Conservation (phyloP, 345 rosid genomes). For the Gossypium mustelinum region DNA sequence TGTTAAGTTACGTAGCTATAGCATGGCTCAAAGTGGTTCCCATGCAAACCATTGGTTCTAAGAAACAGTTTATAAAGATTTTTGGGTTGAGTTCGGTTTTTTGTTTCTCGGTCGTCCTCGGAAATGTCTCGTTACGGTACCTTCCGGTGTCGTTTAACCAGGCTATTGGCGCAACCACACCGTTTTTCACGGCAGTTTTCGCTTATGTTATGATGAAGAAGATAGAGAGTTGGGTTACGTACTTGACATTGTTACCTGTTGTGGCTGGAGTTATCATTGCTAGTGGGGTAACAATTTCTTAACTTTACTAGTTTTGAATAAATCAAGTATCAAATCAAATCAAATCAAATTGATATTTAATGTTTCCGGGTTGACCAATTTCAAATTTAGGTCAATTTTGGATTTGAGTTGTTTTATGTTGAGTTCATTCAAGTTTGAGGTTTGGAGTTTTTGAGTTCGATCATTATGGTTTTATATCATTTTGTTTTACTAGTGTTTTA, state of each 20-base stretch:
- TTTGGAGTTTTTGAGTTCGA: too few relatives aligned
- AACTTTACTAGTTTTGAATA: neutral
- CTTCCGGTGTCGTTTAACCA: slow-evolving; percentile 74
- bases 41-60: slow-evolving; percentile 57
- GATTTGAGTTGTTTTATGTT: too few relatives aligned
- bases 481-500: neutral
- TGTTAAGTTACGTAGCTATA: slow-evolving; percentile 53
- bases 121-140: slow-evolving; percentile 53
- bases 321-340: too few relatives aligned
- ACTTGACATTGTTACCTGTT: slow-evolving; percentile 55
- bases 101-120: slow-evolving; percentile 64
- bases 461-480: too few relatives aligned
- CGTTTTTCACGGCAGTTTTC: slow-evolving; percentile 64
- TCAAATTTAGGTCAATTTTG: too few relatives aligned
- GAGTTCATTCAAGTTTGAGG: too few relatives aligned
- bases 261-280: slow-evolving; percentile 76
- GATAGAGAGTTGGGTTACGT: slow-evolving; percentile 62
- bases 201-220: slow-evolving; percentile 52
- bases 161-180: slow-evolving; percentile 69
- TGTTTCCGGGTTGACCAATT: too few relatives aligned
- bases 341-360: too few relatives aligned
- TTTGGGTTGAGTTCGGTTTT: slow-evolving; percentile 46
- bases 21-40: slow-evolving; percentile 64
- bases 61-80: slow-evolving; percentile 55
- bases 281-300: slow-evolving; percentile 43